Evolutionary conservation across 345 rosid genomes (phyloP), one percentile per base, ranked within the genome.

Genomic region (Syzygium jambos): DNA sequence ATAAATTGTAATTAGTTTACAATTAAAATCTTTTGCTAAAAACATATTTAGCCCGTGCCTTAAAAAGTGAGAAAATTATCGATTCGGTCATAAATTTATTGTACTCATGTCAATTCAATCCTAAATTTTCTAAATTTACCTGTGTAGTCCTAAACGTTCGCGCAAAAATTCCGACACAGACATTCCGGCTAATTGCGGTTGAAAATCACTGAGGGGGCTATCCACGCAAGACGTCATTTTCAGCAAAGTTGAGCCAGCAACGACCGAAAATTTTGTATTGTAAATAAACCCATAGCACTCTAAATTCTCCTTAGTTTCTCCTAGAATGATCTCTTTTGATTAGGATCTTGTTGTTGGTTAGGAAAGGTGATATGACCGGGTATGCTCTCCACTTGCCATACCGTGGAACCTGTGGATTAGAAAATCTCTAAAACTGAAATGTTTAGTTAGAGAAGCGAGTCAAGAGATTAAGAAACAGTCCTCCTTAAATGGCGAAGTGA

Each of bases 171-270:
- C 1, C 21, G 1, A 0, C 4, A 4, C 4, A 9, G 0, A 10
- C 4, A 1, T 61, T 73, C 27, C 4, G 0, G 4, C 2, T 46
- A 73, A 19, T 19, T 73, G 25, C 2, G 2, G 1, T 1, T 0
- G 1, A 1, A 19, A 73, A 19, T 38, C 2, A 11, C 2, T 1
- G 0, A 10, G 14, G 7, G 2, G 7, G 25, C 2, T 0, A 1
- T 34, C 1, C 14, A 19, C 1, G 0, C 4, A 9, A 22, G 2
- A 38, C 4, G 0, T 21, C 14, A 10, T 19, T 9, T 55, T 11
- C 2, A 55, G 27, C 19, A 55, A 55, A 55, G 59, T 7, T 55
- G 46, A 43, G 46, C 46, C 46, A 43, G 7, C 46, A 43, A 43
- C 7, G 1, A 6, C 7, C 46, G 46, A 43, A 43, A 43, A 43